Base-by-base conservation (phyloP, 2,329 filamentous ascomycete species). In the Aspergillus jensenii region DNA sequence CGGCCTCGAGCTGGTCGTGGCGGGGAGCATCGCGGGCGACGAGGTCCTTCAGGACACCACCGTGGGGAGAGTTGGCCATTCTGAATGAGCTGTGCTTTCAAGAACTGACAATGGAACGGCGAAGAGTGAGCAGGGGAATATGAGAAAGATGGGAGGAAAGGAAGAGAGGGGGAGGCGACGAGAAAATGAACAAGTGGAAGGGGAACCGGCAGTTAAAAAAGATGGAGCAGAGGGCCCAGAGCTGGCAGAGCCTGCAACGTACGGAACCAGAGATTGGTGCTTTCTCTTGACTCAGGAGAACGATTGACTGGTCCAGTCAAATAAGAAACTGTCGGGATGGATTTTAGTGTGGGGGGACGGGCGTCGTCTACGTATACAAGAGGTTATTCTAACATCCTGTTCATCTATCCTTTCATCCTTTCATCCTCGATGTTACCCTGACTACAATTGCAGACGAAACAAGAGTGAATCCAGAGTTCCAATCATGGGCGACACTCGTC, bases 1-100 rank as follows among this genome's bases (percentile, higher is more conserved):
- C 95, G 47, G 84, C 85, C 56, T 82, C 81, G 63, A 99, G 89
- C 81, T 96, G 82, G 63, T 83, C 83, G 66, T 95, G 89, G 72
- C 90, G 87, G 67, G 90, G 90, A 63, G 88, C 85, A 85, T 99
- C 95, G 80, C 95, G 90, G 66, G 92, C 93, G 69, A 98, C 85
- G 75, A 99, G 87, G 84, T 99, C 95, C 89, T 98, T 98, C 73
- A 99, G 90, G 83, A 93, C 83, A 74, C 95, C 95, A 80, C 93
- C 93, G 74, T 95, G 90, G 66, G 90, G 90, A 70, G 75, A 65
- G 67, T 82, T 82, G 66, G 81, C 80, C 78, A 81, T 82, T 62
- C 58, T 72, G 64, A 56, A 52, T 47, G 21, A 21, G 27, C 53
- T 45, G 43, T 54, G 39, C 37, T 27, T 58, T 52, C 8, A 39